Conservation (phyloP, 352 stramenopile species). For the Bremia lactucae region DNA sequence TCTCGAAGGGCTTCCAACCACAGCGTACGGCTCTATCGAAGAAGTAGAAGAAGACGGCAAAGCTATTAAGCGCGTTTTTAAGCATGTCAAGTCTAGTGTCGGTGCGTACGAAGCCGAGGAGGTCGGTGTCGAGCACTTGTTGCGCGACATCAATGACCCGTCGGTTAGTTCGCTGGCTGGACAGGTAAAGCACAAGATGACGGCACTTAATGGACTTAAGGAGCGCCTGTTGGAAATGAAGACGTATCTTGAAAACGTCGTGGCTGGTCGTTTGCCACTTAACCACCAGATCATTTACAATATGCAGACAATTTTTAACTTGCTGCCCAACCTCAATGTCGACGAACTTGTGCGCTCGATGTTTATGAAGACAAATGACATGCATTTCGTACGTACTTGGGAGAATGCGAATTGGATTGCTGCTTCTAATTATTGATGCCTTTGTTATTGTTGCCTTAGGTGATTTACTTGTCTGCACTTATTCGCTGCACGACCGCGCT, state of each 20-base stretch:
- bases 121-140: constrained; percentile 97
- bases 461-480: constrained; percentile 95
- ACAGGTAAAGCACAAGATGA: constrained; percentile 98
- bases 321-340: constrained; percentile 98
- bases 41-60: constrained; percentile 94
- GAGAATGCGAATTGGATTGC: background rate
- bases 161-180: constrained; percentile 96
- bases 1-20: constrained; percentile 93
- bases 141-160: constrained; percentile 99
- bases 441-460: constrained; percentile 23
- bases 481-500: constrained; percentile 97
- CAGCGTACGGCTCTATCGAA: constrained; percentile 94
- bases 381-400: constrained; percentile 89
- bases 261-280: constrained; percentile 55
- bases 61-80: constrained; percentile 95
- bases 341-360: constrained; percentile 94
- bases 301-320: constrained; percentile 99
- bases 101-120: constrained; percentile 93
- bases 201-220: constrained; percentile 89
- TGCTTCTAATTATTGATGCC: background rate
- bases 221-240: constrained; percentile 96
- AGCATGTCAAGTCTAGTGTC: constrained; percentile 94
- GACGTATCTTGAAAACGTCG: constrained; percentile 92
- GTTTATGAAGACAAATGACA: constrained; percentile 99
- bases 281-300: constrained; percentile 97